Conservation (phyloP, 345 rosid genomes). For the Odontarrhena argentea region DNA sequence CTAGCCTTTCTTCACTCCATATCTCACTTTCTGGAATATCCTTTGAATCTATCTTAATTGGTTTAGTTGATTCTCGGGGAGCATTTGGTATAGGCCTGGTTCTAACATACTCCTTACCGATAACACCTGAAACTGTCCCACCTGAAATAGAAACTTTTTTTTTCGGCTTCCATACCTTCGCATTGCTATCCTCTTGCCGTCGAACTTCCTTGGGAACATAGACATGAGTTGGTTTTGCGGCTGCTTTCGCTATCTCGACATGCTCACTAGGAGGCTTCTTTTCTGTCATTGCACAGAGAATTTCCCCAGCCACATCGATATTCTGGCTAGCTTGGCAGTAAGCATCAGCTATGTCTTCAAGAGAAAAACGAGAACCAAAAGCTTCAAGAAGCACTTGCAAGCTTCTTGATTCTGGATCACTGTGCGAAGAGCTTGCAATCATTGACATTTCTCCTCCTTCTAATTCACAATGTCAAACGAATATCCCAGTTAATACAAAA, state of each 20-base stretch:
- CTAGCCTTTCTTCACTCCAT: slow-evolving; percentile 41
- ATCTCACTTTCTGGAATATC: slow-evolving; percentile 49
- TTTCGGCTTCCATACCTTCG: slow-evolving; percentile 38
- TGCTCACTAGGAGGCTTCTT: slow-evolving; percentile 28
- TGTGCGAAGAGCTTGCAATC: slow-evolving; percentile 29
- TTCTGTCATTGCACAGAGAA: slow-evolving; percentile 47
- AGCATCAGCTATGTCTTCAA: slow-evolving; percentile 53
- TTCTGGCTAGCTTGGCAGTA: slow-evolving; percentile 45
- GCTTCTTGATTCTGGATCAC: slow-evolving; percentile 41
- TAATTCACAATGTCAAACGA: slow-evolving; percentile 22
- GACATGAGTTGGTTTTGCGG: slow-evolving; percentile 36
- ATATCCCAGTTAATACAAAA: neutral
- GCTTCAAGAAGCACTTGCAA: slow-evolving; percentile 48
- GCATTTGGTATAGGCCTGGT: slow-evolving; percentile 37
- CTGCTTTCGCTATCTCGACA: neutral
- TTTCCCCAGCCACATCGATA: slow-evolving; percentile 45
- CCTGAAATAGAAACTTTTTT: slow-evolving; percentile 44
- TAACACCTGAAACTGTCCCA: slow-evolving; percentile 52
- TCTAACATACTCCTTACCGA: slow-evolving; percentile 49
- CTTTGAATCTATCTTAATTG: slow-evolving; percentile 49
- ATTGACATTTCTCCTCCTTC: slow-evolving; percentile 39
- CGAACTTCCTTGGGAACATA: slow-evolving; percentile 26
- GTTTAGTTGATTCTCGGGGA: slow-evolving; percentile 45
- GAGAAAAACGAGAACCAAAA: slow-evolving; percentile 53
- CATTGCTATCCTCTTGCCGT: slow-evolving; percentile 30